phyloP scores from a whole-genome alignment of 495 filamentous ascomycete genomes.

The Lasiosphaeria hispida region DNA sequence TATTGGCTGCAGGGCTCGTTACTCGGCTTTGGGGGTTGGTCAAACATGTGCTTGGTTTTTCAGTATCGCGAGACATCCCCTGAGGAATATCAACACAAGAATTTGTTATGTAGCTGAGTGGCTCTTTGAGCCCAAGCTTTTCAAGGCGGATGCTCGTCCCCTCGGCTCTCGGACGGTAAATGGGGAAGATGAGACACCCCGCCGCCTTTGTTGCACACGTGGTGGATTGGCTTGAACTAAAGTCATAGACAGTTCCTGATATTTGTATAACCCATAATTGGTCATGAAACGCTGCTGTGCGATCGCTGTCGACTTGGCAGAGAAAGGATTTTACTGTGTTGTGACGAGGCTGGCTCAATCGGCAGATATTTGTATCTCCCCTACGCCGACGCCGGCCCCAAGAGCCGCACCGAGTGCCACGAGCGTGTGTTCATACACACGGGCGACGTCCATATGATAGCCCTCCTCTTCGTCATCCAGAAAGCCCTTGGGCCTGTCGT shows the following conservation, averaged over 20 bases:
- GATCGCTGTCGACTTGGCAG: not conserved
- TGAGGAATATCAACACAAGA: not conserved
- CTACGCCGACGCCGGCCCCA: conserved; percentile 27
- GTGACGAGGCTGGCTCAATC: not conserved
- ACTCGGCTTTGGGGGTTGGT: not conserved
- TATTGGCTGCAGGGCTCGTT: conserved; percentile 6
- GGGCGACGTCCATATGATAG: conserved; percentile 63
- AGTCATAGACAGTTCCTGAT: not conserved
- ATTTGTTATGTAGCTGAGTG: too few relatives aligned
- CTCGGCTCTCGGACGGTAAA: too few relatives aligned
- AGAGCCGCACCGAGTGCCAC: conserved; percentile 64
- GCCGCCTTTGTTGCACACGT: too few relatives aligned
- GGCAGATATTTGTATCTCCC: conserved; percentile 16
- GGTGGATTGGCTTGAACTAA: too few relatives aligned
- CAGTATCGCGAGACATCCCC: not conserved
- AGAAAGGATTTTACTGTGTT: not conserved
- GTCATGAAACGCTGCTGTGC: not conserved
- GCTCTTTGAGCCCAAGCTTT: too few relatives aligned
- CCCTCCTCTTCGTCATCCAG: conserved; percentile 41
- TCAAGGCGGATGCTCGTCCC: too few relatives aligned
- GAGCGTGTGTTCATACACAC: conserved; percentile 77
- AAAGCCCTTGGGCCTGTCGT: not conserved
- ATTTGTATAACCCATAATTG: not conserved
- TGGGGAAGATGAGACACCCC: too few relatives aligned
- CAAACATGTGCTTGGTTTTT: not conserved